Percentiles rank a stretch among this genome's conserved stretches.
phyloP scores from a whole-genome alignment of 768 basidiomycete genomes.

The Rhodotorula kratochvilovae region DNA sequence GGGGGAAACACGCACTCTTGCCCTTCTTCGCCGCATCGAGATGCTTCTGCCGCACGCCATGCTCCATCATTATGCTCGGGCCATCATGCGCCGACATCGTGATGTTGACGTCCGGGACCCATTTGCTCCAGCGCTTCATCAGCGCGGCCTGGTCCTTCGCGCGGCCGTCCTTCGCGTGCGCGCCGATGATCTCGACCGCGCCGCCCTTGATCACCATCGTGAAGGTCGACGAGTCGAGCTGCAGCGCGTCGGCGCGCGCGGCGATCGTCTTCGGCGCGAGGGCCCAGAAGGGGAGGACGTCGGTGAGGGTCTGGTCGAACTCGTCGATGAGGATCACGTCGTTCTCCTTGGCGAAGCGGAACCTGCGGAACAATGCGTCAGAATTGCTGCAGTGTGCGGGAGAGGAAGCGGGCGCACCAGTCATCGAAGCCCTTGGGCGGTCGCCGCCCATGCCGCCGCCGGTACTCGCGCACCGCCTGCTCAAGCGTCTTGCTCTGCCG shows the following conservation, averaged over 20 bases:
- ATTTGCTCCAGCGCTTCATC: conserved; percentile 39
- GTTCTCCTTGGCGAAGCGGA: conserved; percentile 67
- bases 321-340: conserved; percentile 60
- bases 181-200: conserved; percentile 35
- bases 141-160: conserved; percentile 41
- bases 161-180: conserved; percentile 31
- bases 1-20: conserved; percentile 18
- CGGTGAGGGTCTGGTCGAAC: conserved; percentile 42
- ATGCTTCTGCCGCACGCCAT: conserved; percentile 18
- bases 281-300: conserved; percentile 40
- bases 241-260: conserved; percentile 20
- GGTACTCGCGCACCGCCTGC: conserved; percentile 78
- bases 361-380: conserved; percentile 3
- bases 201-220: conserved; percentile 33
- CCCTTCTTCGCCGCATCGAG: conserved; percentile 23
- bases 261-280: conserved; percentile 27
- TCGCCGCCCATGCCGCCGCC: conserved; percentile 61
- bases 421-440: conserved; percentile 88
- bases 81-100: conserved; percentile 44
- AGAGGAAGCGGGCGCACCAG: conserved; percentile 56
- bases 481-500: conserved; percentile 73
- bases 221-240: conserved; percentile 32
- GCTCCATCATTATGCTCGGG: conserved; percentile 41
- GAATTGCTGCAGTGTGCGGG: too few species aligned
- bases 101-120: conserved; percentile 41